Evolutionary conservation across 2,329 filamentous ascomycete genomes (phyloP).

Genomic region (Xylaria digitata): DNA sequence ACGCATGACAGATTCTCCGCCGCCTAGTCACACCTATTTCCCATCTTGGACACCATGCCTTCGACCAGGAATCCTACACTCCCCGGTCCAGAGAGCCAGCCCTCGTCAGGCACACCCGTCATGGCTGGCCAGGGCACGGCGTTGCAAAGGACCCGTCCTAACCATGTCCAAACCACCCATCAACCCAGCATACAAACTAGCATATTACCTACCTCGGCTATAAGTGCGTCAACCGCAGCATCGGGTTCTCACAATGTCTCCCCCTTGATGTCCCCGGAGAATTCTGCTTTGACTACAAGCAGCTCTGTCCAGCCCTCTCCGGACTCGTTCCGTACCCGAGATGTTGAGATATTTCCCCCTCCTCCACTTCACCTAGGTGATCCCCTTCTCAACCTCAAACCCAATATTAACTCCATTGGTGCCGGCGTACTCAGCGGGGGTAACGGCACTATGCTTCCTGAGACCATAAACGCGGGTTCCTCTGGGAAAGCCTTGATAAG

Average conservation of each 20-base stretch:
- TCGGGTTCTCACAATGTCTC: conserved; percentile 65
- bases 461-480: conserved; percentile 50
- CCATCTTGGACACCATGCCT: conserved; percentile 51
- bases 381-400: conserved; percentile 70
- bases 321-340: conserved; percentile 68
- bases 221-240: conserved; percentile 67
- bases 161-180: conserved; percentile 61
- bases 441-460: conserved; percentile 66
- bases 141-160: conserved; percentile 58
- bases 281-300: conserved; percentile 62
- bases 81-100: conserved; percentile 47
- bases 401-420: conserved; percentile 71
- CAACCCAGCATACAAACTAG: conserved; percentile 53
- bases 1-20: conserved; percentile 44
- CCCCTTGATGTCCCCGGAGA: conserved; percentile 67
- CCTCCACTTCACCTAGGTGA: conserved; percentile 77
- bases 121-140: conserved; percentile 58
- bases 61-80: conserved; percentile 49
- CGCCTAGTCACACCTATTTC: conserved; percentile 45
- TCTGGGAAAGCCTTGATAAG: conserved; percentile 73
- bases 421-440: conserved; percentile 66
- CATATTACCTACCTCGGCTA: conserved; percentile 62
- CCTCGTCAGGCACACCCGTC: conserved; percentile 51
- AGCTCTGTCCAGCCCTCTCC: conserved; percentile 76
- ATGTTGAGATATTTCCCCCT: conserved; percentile 62